These are phyloP conservation scores for Aspergillus fischeri DNA, from an alignment of 2,329 filamentous ascomycete genomes.

Conservation along the genomic window DNA sequence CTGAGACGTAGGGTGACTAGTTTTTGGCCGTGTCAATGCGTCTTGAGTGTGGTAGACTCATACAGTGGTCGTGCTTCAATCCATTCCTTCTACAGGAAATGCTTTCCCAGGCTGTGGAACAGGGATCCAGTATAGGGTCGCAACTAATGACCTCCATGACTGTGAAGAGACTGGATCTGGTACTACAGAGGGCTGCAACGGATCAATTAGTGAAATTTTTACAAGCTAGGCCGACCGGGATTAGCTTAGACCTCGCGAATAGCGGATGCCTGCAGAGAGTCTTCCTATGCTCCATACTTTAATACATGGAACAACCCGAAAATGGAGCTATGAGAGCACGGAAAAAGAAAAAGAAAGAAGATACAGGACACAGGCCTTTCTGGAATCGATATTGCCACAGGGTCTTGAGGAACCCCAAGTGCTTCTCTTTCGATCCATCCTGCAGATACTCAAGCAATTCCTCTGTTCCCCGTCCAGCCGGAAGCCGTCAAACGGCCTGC, in stretches of 20 bases:
- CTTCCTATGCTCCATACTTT: conserved; percentile 9
- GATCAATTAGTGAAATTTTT: conserved; percentile 7
- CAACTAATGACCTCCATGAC: conserved; percentile 26
- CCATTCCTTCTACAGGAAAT: conserved; percentile 18
- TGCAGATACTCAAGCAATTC: conserved; percentile 16
- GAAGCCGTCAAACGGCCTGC: conserved; percentile 14
- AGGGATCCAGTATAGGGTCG: conserved; percentile 22
- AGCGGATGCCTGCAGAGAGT: conserved; percentile 26
- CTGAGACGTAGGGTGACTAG: neutral
- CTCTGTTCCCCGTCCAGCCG: conserved; percentile 21
- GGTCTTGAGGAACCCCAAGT: conserved; percentile 8
- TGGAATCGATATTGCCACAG: conserved; percentile 9
- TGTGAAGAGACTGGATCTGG: conserved; percentile 23
- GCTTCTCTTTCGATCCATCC: conserved; percentile 8
- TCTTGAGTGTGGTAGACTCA: conserved; percentile 11
- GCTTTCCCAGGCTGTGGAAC: conserved; percentile 27
- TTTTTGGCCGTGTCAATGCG: conserved; percentile 1
- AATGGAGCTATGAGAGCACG: conserved; percentile 4
- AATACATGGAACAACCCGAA: neutral
- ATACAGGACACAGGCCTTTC: conserved; percentile 8
- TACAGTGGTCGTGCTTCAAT: conserved; percentile 10
- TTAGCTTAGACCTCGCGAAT: conserved; percentile 6
- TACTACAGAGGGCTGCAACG: conserved; percentile 24
- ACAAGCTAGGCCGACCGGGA: conserved; percentile 13
- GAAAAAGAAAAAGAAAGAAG: conserved; percentile 2